Percentiles rank a stretch among this genome's conserved stretches.
Evolutionary conservation across 352 stramenopile genomes (phyloP).

Genomic region (Phytophthora uliginosa): DNA sequence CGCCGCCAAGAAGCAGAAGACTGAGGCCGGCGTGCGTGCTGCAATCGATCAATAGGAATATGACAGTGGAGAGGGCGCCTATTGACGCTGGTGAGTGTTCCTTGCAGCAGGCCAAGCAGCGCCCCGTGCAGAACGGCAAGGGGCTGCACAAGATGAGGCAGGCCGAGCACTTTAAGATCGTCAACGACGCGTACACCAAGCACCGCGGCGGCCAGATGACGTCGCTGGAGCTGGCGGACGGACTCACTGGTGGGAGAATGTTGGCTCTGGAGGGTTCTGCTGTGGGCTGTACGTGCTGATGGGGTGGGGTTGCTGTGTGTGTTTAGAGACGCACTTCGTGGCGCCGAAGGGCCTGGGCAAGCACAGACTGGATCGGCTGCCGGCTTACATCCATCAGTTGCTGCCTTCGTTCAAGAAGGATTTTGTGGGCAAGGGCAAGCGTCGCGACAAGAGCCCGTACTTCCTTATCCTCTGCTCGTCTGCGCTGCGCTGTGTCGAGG

Average conservation of each 20-base stretch:
- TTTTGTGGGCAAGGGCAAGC: slow-evolving; percentile 80
- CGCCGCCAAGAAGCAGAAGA: slow-evolving; percentile 70
- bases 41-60: no score
- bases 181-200: slow-evolving; percentile 85
- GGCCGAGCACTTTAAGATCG: slow-evolving; percentile 84
- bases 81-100: background rate
- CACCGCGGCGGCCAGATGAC: slow-evolving; percentile 84
- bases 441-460: slow-evolving; percentile 91
- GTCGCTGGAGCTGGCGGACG: slow-evolving; percentile 82
- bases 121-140: slow-evolving; percentile 57
- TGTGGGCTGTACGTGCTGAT: background rate
- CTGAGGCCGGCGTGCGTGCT: background rate
- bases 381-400: slow-evolving; percentile 82
- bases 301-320: background rate
- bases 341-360: slow-evolving; percentile 74
- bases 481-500: slow-evolving; percentile 90
- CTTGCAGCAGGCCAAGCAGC: slow-evolving; percentile 29
- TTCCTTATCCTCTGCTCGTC: slow-evolving; percentile 95
- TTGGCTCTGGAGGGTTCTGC: background rate
- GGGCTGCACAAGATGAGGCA: slow-evolving; percentile 84
- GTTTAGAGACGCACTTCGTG: slow-evolving; percentile 75
- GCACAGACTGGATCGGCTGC: slow-evolving; percentile 79
- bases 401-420: slow-evolving; percentile 81
- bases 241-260: slow-evolving; percentile 65
- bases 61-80: no score